Evolutionary conservation across 108 stramenopile species (phyloP).

Genomic region (Nannochloropsis salina): DNA sequence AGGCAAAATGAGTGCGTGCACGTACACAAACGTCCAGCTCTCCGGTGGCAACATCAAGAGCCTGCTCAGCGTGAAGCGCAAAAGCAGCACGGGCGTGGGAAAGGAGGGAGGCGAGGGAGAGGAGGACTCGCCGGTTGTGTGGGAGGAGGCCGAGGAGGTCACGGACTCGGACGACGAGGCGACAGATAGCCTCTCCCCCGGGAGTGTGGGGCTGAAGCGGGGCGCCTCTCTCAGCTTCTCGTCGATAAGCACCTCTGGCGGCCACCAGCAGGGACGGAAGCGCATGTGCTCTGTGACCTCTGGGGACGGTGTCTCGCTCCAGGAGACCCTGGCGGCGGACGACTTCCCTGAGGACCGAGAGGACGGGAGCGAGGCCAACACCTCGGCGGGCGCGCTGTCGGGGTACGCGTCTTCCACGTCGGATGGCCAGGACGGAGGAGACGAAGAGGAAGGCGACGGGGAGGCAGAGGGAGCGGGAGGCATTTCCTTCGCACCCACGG

Average conservation of each 20-base stretch:
- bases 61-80: not conserved
- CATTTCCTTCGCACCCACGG: not conserved
- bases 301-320: not conserved
- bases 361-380: not conserved
- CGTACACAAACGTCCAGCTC: not conserved
- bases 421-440: not conserved
- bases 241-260: too few relatives aligned
- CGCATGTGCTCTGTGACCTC: not conserved
- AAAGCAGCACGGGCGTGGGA: not conserved
- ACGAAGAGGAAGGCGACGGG: not conserved
- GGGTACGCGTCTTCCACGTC: not conserved
- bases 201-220: not conserved
- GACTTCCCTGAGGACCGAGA: not conserved
- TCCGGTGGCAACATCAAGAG: conserved; percentile 9
- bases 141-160: not conserved
- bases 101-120: not conserved
- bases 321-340: not conserved
- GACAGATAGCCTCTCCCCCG: not conserved
- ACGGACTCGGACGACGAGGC: not conserved
- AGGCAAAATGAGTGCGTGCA: conserved; percentile 20
- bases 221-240: not conserved
- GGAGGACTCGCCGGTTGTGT: not conserved
- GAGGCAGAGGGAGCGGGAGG: not conserved
- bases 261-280: not conserved
- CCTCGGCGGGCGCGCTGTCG: not conserved